Base-by-base conservation (phyloP, 2,329 filamentous ascomycete genomes). In the Colletotrichum nymphaeae region DNA sequence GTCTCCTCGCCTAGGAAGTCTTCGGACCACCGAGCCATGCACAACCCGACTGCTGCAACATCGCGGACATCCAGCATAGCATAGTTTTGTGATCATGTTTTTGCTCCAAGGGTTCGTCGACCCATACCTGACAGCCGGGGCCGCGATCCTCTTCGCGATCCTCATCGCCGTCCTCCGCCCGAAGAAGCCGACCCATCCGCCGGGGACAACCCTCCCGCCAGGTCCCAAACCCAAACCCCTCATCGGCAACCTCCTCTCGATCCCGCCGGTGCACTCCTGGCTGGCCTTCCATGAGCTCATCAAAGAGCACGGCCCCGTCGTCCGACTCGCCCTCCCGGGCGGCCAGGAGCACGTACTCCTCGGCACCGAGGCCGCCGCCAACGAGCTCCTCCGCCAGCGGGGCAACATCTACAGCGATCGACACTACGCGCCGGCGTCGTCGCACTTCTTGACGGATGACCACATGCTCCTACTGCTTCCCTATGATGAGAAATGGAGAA, bases 261-360 rank as follows among this genome's bases (percentile, higher is more conserved):
- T 84, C 11, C 82, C 81, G 8, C 76, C 78, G 8, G 72, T 76
- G 24, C 79, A 84, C 75, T 81, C 79, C 28, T 86, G 84, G 84
- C 74, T 85, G 19, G 81, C 84, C 65, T 85, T 86, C 77, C 77
- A 81, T 16, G 76, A 80, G 30, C 84, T 82, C 79, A 76, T 78
- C 28, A 75, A 82, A 19, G 71, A 78, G 64, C 80, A 82, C 67
- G 80, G 86, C 2, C 79, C 83, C 5, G 81, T 89, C 35, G 87
- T 83, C 74, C 81, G 82, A 11, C 77, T 88, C 37, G 81, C 82
- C 53, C 82, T 88, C 64, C 84, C 83, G 6, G 86, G 42, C 42
- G 42, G 83, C 19, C 76, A 78, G 12, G 78, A 78, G 24, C 79
- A 83, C 60, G 77, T 84, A 63, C 75, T 85, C 32, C 78, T 86